phyloP scores from a whole-genome alignment of 1,139 yeast species.

The Meyerozyma guilliermondii region DNA sequence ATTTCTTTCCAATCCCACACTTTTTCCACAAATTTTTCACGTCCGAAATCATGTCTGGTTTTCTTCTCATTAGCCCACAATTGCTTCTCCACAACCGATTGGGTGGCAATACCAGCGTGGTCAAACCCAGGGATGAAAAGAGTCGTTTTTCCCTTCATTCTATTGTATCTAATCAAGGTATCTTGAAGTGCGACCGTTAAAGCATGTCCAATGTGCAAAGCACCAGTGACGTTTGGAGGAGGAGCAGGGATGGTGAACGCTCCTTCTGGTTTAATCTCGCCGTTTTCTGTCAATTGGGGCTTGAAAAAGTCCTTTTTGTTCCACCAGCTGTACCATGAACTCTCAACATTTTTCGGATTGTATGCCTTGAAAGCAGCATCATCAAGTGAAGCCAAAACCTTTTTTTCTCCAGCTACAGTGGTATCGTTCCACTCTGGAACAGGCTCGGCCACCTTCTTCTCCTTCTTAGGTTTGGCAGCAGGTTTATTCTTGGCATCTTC shows the following conservation, averaged over 20 bases:
- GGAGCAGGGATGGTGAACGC: slow-evolving; percentile 91
- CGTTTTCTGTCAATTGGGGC: slow-evolving; percentile 77
- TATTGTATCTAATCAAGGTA: slow-evolving; percentile 83
- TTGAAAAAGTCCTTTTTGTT: slow-evolving; percentile 77
- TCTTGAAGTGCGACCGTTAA: slow-evolving; percentile 94
- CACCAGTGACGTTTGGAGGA: slow-evolving; percentile 99
- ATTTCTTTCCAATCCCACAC: slow-evolving; percentile 99
- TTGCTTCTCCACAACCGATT: slow-evolving; percentile 96
- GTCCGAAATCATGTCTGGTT: slow-evolving; percentile 93
- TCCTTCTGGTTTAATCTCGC: slow-evolving; percentile 77
- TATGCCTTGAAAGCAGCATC: slow-evolving; percentile 94
- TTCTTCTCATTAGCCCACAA: slow-evolving; percentile 82
- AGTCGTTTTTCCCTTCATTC: slow-evolving; percentile 96
- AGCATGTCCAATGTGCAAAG: slow-evolving; percentile 97
- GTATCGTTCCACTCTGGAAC: slow-evolving; percentile 78
- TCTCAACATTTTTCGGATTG: slow-evolving; percentile 87
- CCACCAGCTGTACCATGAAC: slow-evolving; percentile 99
- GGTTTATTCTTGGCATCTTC: slow-evolving; percentile 32
- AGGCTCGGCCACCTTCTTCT: slow-evolving; percentile 64
- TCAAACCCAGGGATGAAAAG: slow-evolving; percentile 95
- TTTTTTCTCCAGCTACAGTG: slow-evolving; percentile 88
- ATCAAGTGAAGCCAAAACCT: slow-evolving; percentile 74
- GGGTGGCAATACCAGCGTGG: slow-evolving; percentile 99
- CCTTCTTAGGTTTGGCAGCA: slow-evolving; percentile 60
- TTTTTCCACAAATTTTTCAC: slow-evolving; percentile 80